phyloP scores from a whole-genome alignment of 2,329 filamentous ascomycete genomes.

The Penicillium sumatraense region DNA sequence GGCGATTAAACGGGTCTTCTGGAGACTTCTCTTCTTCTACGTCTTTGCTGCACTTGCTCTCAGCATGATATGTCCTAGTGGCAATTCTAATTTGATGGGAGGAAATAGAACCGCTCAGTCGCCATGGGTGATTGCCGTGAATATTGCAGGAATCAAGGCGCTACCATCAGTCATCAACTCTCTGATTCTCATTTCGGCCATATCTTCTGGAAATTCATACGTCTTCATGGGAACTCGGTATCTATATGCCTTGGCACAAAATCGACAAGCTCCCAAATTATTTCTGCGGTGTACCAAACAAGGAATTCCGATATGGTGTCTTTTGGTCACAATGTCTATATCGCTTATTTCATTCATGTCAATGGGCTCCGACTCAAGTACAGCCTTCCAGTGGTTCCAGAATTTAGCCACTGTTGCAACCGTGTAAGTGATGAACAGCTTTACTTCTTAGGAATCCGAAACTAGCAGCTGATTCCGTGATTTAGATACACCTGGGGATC shows the following conservation, averaged over 20 bases:
- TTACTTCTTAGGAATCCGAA: background rate
- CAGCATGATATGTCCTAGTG: background rate
- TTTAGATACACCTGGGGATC: slow-evolving; percentile 1
- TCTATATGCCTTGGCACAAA: background rate
- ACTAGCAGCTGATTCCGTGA: background rate
- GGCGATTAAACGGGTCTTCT: slow-evolving; percentile 80
- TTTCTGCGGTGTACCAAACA: background rate
- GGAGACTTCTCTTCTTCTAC: slow-evolving; percentile 82
- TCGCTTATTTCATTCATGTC: background rate
- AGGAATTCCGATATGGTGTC: slow-evolving; percentile 1
- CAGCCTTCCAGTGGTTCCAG: slow-evolving; percentile 3
- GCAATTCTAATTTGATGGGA: background rate
- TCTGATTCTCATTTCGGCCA: background rate
- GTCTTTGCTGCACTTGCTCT: slow-evolving; percentile 38
- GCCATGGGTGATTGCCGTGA: background rate
- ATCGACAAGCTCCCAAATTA: background rate
- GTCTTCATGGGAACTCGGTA: background rate
- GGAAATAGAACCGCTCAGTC: background rate
- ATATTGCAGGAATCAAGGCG: background rate
- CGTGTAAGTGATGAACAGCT: background rate
- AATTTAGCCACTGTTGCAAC: background rate
- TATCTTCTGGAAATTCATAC: background rate
- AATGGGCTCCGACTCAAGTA: background rate
- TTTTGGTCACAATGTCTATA: background rate
- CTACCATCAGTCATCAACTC: background rate